Percentiles rank a stretch among this genome's conserved stretches.
phyloP scores from a whole-genome alignment of 2,329 filamentous ascomycete species.

The Geosmithia morbida region DNA sequence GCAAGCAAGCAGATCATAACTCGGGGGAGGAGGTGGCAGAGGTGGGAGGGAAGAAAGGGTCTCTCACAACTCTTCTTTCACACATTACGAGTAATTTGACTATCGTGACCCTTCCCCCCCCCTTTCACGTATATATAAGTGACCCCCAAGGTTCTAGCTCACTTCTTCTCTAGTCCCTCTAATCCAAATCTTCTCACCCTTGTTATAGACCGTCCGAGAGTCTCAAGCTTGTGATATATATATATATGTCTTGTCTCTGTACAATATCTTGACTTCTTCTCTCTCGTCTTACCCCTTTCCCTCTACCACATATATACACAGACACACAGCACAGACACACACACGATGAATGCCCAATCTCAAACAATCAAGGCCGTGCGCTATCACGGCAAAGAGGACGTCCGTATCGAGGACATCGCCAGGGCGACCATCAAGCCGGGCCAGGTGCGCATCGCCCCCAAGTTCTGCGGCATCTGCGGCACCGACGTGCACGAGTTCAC shows the following conservation, averaged over 20 bases:
- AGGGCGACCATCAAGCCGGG: slow-evolving; percentile 29
- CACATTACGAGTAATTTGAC: background rate
- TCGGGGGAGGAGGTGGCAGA: background rate
- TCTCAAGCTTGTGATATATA: too few relatives aligned
- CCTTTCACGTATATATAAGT: background rate
- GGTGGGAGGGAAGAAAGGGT: background rate
- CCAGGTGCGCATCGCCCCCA: slow-evolving; percentile 27
- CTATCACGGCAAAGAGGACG: slow-evolving; percentile 41
- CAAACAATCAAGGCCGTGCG: slow-evolving; percentile 33
- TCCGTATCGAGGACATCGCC: slow-evolving; percentile 36
- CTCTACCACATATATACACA: background rate
- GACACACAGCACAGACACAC: background rate
- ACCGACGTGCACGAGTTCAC: slow-evolving; percentile 17
- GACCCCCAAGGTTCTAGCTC: background rate
- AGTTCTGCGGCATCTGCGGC: slow-evolving; percentile 36
- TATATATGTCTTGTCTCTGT: too few relatives aligned
- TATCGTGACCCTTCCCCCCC: background rate
- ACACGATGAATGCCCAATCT: background rate
- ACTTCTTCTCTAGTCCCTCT: background rate
- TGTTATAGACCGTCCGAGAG: too few relatives aligned
- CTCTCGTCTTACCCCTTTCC: background rate
- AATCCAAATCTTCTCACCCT: background rate
- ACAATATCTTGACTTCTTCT: background rate
- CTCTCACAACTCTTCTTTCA: background rate
- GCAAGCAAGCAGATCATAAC: background rate